Evolutionary conservation across 768 basidiomycete species (phyloP).

Genomic region (Plicaturopsis crispa): DNA sequence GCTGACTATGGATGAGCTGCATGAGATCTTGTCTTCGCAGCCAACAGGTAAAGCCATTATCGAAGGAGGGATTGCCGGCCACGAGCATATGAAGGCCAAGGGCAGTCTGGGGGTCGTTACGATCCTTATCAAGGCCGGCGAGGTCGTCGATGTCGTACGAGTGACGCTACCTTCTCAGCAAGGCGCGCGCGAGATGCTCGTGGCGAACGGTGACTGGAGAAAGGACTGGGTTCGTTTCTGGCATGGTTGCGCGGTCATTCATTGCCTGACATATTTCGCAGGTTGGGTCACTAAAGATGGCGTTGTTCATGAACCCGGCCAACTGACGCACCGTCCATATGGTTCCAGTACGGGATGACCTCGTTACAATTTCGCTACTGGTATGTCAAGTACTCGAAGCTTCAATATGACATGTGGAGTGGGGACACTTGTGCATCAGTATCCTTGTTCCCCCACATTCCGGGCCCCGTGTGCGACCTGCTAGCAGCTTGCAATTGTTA

Average conservation of each 20-base stretch:
- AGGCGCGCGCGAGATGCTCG: slow-evolving; percentile 12
- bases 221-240: slow-evolving; percentile 19
- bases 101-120: slow-evolving; percentile 16
- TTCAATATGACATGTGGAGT: too few relatives aligned
- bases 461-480: too few relatives aligned
- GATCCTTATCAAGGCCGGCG: slow-evolving; percentile 14
- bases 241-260: too few relatives aligned
- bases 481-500: too few relatives aligned
- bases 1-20: slow-evolving; percentile 14
- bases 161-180: slow-evolving; percentile 16
- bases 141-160: slow-evolving; percentile 15
- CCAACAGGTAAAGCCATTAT: slow-evolving; percentile 12
- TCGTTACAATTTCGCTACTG: too few relatives aligned
- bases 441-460: too few relatives aligned
- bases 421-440: too few relatives aligned
- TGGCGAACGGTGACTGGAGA: slow-evolving; percentile 13
- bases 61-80: slow-evolving; percentile 13
- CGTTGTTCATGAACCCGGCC: too few relatives aligned
- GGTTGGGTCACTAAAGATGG: not conserved
- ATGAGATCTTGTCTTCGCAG: slow-evolving; percentile 9
- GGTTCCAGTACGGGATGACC: too few relatives aligned
- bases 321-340: too few relatives aligned
- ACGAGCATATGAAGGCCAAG: slow-evolving; percentile 16
- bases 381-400: too few relatives aligned
- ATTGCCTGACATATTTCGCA: slow-evolving; percentile 1